phyloP scores from a whole-genome alignment of 352 stramenopile species.

The Pythium angustatum region DNA sequence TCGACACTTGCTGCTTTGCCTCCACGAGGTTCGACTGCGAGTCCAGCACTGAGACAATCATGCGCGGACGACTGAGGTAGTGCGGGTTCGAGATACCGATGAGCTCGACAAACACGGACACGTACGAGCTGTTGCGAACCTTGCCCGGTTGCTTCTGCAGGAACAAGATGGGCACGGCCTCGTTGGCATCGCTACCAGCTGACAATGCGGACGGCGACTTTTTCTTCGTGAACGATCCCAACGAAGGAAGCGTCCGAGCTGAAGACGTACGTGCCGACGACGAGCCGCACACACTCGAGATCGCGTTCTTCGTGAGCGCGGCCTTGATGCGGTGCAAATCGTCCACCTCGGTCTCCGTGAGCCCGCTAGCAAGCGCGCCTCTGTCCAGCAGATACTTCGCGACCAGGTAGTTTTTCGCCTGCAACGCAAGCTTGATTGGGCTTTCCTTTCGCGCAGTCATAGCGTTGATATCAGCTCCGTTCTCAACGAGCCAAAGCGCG shows the following conservation, averaged over 20 bases:
- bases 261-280: conserved; percentile 17
- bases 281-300: conserved; percentile 30
- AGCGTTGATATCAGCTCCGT: conserved; percentile 49
- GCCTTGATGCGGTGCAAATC: conserved; percentile 37
- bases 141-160: conserved; percentile 73
- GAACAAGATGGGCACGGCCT: conserved; percentile 53
- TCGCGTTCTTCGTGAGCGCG: conserved; percentile 36
- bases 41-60: conserved; percentile 75
- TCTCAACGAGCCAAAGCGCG: conserved; percentile 55
- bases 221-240: conserved; percentile 31
- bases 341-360: conserved; percentile 30
- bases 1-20: conserved; percentile 74
- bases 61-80: conserved; percentile 55
- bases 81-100: conserved; percentile 56
- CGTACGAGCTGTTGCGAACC: conserved; percentile 78
- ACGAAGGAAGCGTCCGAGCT: conserved; percentile 7
- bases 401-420: conserved; percentile 34
- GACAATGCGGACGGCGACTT: conserved; percentile 24
- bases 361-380: conserved; percentile 31
- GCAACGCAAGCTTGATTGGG: conserved; percentile 40
- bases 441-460: conserved; percentile 32
- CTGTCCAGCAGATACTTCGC: conserved; percentile 45
- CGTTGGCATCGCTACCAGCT: conserved; percentile 26
- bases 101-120: conserved; percentile 80
- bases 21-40: conserved; percentile 66